phyloP scores from a whole-genome alignment of 495 filamentous ascomycete species.

The Aspergillus panamensis region DNA sequence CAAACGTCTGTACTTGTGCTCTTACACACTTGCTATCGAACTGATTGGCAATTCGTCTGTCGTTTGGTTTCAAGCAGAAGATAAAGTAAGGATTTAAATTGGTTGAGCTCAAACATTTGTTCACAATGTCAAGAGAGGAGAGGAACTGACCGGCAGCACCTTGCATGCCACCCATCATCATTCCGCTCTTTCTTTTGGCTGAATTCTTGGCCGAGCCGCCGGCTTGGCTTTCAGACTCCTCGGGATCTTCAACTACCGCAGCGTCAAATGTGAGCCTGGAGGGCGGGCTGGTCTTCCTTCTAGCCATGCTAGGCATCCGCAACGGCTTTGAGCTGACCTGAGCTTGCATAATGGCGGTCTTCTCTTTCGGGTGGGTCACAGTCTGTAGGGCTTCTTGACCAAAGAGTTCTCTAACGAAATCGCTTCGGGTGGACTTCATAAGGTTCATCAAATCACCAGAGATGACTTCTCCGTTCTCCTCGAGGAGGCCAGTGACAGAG shows the following conservation, averaged over 20 bases:
- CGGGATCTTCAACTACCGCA: constrained; percentile 46
- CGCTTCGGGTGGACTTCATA: constrained; percentile 79
- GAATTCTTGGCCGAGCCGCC: constrained; percentile 37
- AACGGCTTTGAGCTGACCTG: constrained; percentile 92
- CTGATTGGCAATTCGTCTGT: constrained; percentile 94
- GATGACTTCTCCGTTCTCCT: constrained; percentile 94
- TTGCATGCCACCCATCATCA: constrained; percentile 56
- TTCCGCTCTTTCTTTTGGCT: constrained; percentile 37
- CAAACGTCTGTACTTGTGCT: constrained; percentile 89
- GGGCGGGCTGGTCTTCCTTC: constrained; percentile 57
- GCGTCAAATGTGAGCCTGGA: constrained; percentile 34
- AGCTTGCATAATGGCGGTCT: constrained; percentile 88
- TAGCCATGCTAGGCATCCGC: constrained; percentile 89
- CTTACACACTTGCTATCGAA: constrained; percentile 98
- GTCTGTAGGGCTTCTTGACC: constrained; percentile 90
- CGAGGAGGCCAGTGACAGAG: constrained; percentile 73
- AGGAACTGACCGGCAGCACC: constrained; percentile 92
- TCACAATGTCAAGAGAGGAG: constrained; percentile 83
- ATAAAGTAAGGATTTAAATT: constrained; percentile 92
- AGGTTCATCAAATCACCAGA: constrained; percentile 95
- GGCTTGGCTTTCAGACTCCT: constrained; percentile 50
- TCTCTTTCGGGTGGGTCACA: constrained; percentile 85
- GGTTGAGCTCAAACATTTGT: constrained; percentile 70
- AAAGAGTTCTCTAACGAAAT: constrained; percentile 86
- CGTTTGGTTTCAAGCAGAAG: constrained; percentile 96